Percentiles rank a stretch among this genome's conserved stretches.
Evolutionary conservation across 2,329 filamentous ascomycete genomes (phyloP).

Genomic region (Ascochyta fabae): DNA sequence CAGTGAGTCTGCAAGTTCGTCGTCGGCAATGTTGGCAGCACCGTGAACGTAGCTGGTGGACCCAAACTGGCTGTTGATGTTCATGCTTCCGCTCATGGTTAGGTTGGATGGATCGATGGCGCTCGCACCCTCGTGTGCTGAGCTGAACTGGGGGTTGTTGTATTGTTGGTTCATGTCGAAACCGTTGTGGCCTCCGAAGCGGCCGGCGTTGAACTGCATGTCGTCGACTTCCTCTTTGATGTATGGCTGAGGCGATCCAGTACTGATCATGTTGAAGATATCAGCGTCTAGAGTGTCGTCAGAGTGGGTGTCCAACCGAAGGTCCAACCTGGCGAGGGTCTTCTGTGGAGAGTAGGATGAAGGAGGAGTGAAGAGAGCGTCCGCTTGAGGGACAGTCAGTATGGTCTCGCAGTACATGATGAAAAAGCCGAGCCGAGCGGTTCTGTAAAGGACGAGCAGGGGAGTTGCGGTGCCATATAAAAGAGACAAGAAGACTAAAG

Average conservation of each 20-base stretch:
- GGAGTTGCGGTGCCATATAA: constrained; percentile 35
- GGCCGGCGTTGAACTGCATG: constrained; percentile 60
- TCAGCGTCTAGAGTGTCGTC: constrained; percentile 53
- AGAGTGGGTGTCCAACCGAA: constrained; percentile 47
- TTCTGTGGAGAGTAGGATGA: constrained; percentile 51
- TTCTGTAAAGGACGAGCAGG: constrained; percentile 18
- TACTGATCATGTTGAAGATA: constrained; percentile 61
- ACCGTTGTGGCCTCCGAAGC: constrained; percentile 57
- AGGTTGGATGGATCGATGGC: constrained; percentile 85
- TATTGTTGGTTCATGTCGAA: constrained; percentile 61
- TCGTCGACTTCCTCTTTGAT: constrained; percentile 74
- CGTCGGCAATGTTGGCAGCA: constrained; percentile 81
- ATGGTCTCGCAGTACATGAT: constrained; percentile 46
- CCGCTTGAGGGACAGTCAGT: constrained; percentile 52
- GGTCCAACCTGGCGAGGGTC: constrained; percentile 47
- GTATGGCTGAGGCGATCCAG: constrained; percentile 63
- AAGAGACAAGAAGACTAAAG: constrained; percentile 20
- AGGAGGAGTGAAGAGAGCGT: constrained; percentile 51
- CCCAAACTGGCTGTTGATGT: constrained; percentile 63
- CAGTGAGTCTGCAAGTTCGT: constrained; percentile 80
- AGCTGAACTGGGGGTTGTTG: constrained; percentile 57
- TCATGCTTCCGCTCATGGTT: constrained; percentile 68
- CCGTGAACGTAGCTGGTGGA: constrained; percentile 76
- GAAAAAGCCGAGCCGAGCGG: constrained; percentile 21
- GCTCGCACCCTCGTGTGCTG: constrained; percentile 44